Base-by-base conservation (phyloP, 2,329 filamentous ascomycete genomes). In the Annulohypoxylon truncatum region DNA sequence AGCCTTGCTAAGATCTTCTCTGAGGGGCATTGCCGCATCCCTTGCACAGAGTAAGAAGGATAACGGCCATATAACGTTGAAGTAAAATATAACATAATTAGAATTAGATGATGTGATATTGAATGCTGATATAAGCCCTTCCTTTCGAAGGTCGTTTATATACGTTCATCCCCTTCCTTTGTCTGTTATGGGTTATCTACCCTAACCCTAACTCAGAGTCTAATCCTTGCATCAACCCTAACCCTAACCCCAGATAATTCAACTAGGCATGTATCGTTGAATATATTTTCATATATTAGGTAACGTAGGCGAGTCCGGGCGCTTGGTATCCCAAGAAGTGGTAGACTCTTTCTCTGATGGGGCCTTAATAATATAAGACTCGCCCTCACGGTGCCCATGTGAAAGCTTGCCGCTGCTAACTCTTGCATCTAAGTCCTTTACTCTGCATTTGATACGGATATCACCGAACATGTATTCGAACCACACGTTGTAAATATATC, bases 391-490 rank as follows among this genome's bases (percentile, higher is more conserved):
- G 15, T 6, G 9, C 15, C 33, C 28, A 13, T 8, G 18, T 13
- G 33, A 24, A 18, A 33, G 35, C 12, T 35, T 35, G 7, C 13
- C 3, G 13, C 20, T 35, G 8, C 12, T 35, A 44, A 8, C 31
- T 8, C 12, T 10, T 15, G 13, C 3, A 47, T 38, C 18, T 8
- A 15, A 35, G 7, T 46, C 42, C 15, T 50, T 35, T 13, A 62
- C 26, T 6, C n/a, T 53, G 29, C 58, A 66, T 13, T 48, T 62
- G 7, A 65, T 61, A 12, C 56, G 56, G 40, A 62, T 20, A 51
- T 66, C 58, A 3, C 58, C 63, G 12, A 59, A 58, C 22, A 59
- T 55, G 33, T 66, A 54, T n/a, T 59, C 38, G 20, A 66, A 66
- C 15, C 59, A 59, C 40, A 66, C 7, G 33, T 33, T 22, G 15